Conservation (phyloP, 345 rosid species). For the Gossypium anomalum region DNA sequence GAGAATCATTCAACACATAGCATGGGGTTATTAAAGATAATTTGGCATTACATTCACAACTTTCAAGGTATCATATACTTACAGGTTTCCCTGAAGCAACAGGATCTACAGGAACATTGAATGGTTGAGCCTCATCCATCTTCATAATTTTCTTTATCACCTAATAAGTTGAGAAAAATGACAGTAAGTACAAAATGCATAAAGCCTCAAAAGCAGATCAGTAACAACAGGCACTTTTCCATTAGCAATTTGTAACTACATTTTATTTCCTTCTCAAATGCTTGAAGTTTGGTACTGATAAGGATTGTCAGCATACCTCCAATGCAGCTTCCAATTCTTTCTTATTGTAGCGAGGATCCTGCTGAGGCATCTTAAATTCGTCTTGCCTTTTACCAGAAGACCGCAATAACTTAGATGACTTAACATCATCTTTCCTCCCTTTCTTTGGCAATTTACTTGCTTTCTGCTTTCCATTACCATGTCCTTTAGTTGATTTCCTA, state of each 20-base stretch:
- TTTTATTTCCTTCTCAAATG: conserved; percentile 8
- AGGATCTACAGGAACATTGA: conserved; percentile 27
- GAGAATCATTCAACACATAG: neutral
- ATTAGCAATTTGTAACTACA: neutral
- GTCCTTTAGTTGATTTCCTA: neutral
- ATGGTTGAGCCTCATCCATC: conserved; percentile 47
- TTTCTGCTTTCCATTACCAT: neutral
- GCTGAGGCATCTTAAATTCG: conserved; percentile 19
- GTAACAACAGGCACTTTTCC: neutral
- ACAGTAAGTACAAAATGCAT: neutral
- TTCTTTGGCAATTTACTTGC: conserved; percentile 7
- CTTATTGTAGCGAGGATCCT: conserved; percentile 29
- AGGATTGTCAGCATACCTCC: conserved; percentile 20
- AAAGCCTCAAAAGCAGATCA: neutral
- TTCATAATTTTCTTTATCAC: conserved; percentile 44
- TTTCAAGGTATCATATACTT: neutral
- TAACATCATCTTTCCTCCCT: conserved; percentile 3
- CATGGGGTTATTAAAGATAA: neutral
- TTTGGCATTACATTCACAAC: neutral
- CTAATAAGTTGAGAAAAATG: conserved; percentile 17
- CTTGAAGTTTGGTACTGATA: neutral
- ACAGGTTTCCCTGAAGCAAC: conserved; percentile 19
- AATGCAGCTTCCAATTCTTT: conserved; percentile 39
- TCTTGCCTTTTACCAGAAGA: conserved; percentile 22
- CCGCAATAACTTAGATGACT: conserved; percentile 16